Percentiles rank a stretch among this genome's conserved stretches.
Evolutionary conservation across 1,284 basidiomycete genomes (phyloP).

Genomic region (Mycocalia duriaeana): DNA sequence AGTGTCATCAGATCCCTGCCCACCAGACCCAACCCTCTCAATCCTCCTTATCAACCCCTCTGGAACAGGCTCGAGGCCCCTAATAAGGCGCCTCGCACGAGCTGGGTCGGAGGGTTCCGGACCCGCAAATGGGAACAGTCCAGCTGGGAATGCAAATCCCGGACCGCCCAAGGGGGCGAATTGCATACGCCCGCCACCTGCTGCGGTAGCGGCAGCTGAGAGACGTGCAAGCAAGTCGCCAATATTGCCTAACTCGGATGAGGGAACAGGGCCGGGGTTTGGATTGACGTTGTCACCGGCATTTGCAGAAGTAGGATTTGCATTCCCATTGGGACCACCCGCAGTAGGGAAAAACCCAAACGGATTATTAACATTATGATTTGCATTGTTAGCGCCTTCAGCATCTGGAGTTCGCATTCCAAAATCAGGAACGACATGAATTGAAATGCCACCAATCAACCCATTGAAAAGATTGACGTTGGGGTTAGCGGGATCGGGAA

Average conservation of each 20-base stretch:
- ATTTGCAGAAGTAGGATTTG: background rate
- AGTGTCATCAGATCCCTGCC: constrained; percentile 27
- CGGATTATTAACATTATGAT: background rate
- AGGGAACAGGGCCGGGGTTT: background rate
- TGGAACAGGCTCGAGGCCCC: constrained; percentile 61
- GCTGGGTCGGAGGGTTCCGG: constrained; percentile 1
- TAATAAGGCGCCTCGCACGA: constrained; percentile 41
- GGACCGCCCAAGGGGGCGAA: too few species aligned
- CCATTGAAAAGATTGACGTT: too few species aligned
- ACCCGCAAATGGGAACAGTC: too few species aligned
- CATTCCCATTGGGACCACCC: background rate
- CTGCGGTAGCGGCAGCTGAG: too few species aligned
- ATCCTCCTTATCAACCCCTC: constrained; percentile 61
- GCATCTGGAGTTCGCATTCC: background rate
- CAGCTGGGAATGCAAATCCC: too few species aligned
- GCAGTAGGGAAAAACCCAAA: background rate
- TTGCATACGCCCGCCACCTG: too few species aligned
- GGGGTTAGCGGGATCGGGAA: too few species aligned
- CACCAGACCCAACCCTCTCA: constrained; percentile 45
- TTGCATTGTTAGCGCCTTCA: background rate
- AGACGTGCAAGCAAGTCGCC: background rate
- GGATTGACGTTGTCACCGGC: background rate
- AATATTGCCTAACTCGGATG: background rate
- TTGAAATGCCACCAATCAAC: too few species aligned
- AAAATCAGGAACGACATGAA: too few species aligned